Base-by-base conservation (phyloP, 305 asterid genomes). In the Solanum aculeatissimum region DNA sequence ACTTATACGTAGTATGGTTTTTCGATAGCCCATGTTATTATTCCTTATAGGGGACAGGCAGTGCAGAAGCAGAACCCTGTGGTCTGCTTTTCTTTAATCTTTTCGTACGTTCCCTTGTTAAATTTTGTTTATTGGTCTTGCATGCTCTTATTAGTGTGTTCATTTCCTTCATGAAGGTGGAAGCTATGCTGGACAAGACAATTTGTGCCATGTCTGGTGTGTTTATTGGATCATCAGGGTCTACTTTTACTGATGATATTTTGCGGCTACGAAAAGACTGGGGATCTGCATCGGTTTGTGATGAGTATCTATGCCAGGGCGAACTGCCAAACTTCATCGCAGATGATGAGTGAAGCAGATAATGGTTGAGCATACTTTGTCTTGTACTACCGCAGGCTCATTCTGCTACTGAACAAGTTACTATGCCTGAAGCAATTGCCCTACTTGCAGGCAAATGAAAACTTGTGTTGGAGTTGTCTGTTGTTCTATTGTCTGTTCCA, bases 171-270 rank as follows among this genome's bases (percentile, higher is more conserved):
- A 32, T 86, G 69, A 51, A 97, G 99, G 98, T 97, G 69, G 99
- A 95, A 78, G 98, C 99, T 51, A 97, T 97, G 99, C 90, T 97
- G 92, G 99, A 97, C 89, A 97, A 97, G 88, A 93, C 98, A 27
- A 94, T 97, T 7, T 97, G 98, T 86, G 98, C 99, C 45, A 87
- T 97, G 88, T 94, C 99, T 19, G 86, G 92, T 5, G 98, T 93
- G 58, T 97, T 97, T 82, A 90, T 94, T 83, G 99, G 99, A 70
- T 86, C 98, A n/a, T 91, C 98, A 6, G 97, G 99, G 40, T 97
- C 99, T 84, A 97, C 99, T 23, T 97, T 97, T 92, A 97, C 99
- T 0, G 99, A 97, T 68, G 99, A 97, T 81, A 97, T 97, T 69
- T 86, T 94, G 87, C 92, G 99, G 86, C 94, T 97, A 45, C 90